These are phyloP conservation scores for Colletotrichum tanaceti DNA, from an alignment of 2,329 filamentous ascomycete species.

Conservation along the genomic window DNA sequence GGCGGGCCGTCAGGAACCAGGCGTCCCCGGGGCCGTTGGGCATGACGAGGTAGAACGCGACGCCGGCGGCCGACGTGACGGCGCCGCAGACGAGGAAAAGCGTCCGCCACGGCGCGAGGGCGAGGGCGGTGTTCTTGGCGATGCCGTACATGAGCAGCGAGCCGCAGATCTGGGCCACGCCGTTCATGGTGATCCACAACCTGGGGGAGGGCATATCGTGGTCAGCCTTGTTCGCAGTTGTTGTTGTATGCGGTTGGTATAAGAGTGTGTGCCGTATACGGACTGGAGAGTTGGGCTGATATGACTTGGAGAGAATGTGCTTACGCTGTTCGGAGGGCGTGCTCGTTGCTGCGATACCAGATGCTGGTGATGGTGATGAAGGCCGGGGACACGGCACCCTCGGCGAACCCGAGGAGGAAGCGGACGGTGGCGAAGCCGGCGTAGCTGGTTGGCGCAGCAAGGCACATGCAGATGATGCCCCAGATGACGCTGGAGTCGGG, in stretches of 20 bases:
- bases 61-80: slow-evolving; percentile 55
- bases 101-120: slow-evolving; percentile 58
- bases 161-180: slow-evolving; percentile 46
- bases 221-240: slow-evolving; percentile 9
- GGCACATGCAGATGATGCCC: slow-evolving; percentile 57
- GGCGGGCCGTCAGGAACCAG: slow-evolving; percentile 60
- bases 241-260: too few species aligned
- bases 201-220: slow-evolving; percentile 40
- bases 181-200: slow-evolving; percentile 49
- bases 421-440: slow-evolving; percentile 53
- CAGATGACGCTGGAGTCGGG: slow-evolving; percentile 51
- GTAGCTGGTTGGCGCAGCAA: slow-evolving; percentile 55
- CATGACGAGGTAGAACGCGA: slow-evolving; percentile 60
- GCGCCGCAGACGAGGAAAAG: slow-evolving; percentile 64
- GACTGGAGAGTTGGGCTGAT: too few species aligned
- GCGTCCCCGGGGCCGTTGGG: slow-evolving; percentile 58
- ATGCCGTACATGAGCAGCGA: slow-evolving; percentile 53
- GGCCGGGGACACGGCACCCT: slow-evolving; percentile 49
- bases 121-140: slow-evolving; percentile 53
- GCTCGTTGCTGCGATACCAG: slow-evolving; percentile 49
- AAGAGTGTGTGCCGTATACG: too few species aligned
- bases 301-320: not conserved
- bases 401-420: slow-evolving; percentile 56
- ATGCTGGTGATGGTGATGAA: slow-evolving; percentile 50
- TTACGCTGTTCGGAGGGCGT: slow-evolving; percentile 46